Percentiles rank a stretch among this genome's conserved stretches.
These are phyloP conservation scores for Backusella macrospora DNA, from an alignment of 192 early-diverging fungal genomes.

Conservation along the genomic window DNA sequence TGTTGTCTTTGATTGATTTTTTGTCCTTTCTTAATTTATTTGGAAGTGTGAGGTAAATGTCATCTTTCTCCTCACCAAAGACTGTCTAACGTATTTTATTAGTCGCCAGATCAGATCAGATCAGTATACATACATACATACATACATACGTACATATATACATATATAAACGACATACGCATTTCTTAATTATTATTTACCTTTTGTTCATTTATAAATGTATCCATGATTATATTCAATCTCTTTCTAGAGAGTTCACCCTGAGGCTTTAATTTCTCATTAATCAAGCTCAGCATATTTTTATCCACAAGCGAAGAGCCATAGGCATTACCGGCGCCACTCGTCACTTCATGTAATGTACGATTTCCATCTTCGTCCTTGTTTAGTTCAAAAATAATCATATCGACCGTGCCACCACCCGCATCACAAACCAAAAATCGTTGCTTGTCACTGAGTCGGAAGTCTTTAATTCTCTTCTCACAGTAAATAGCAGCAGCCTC, in stretches of 20 bases:
- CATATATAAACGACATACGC: slow-evolving; percentile 44
- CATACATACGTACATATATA: no score
- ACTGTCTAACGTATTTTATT: background rate
- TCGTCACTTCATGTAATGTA: slow-evolving; percentile 48
- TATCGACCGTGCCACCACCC: slow-evolving; percentile 55
- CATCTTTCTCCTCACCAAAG: slow-evolving; percentile 19
- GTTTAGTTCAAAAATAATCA: slow-evolving; percentile 54
- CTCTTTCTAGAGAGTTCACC: slow-evolving; percentile 42
- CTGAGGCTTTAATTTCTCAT: slow-evolving; percentile 38
- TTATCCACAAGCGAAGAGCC: slow-evolving; percentile 48
- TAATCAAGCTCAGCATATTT: slow-evolving; percentile 45
- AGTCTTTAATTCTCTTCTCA: slow-evolving; percentile 45
- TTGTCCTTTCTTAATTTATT: slow-evolving; percentile 6
- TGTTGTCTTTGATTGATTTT: slow-evolving; percentile 3
- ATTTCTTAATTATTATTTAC: slow-evolving; percentile 21
- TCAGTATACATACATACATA: no score
- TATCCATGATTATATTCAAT: slow-evolving; percentile 46
- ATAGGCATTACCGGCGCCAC: slow-evolving; percentile 48
- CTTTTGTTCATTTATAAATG: slow-evolving; percentile 46
- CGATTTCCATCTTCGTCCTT: slow-evolving; percentile 42
- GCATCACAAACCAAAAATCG: slow-evolving; percentile 54
- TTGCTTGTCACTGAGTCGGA: slow-evolving; percentile 40
- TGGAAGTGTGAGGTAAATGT: background rate
- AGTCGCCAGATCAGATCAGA: slow-evolving; percentile 40
- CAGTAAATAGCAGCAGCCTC: slow-evolving; percentile 51